phyloP scores from a whole-genome alignment of 306 rosid species.

The Echinosophora koreensis region DNA sequence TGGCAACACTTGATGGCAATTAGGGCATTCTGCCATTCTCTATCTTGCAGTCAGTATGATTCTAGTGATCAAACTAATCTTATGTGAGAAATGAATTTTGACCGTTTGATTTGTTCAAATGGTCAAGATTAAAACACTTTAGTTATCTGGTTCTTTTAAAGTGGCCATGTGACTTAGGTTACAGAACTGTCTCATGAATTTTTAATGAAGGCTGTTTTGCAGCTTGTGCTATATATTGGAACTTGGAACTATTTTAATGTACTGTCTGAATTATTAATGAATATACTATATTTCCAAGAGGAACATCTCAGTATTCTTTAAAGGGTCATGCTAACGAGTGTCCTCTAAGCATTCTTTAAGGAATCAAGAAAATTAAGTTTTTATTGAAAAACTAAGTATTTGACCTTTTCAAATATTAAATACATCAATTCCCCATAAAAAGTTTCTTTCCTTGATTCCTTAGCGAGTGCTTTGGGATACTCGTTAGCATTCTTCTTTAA shows the following conservation, averaged over 20 bases:
- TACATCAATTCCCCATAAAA: too few relatives aligned
- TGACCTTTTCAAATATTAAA: too few relatives aligned
- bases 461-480: too few relatives aligned
- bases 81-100: not conserved
- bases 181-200: not conserved
- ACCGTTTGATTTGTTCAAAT: conserved; percentile 18
- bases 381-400: too few relatives aligned
- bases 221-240: conserved; percentile 16
- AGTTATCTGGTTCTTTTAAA: not conserved
- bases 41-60: not conserved
- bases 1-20: conserved; percentile 71
- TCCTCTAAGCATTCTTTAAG: too few relatives aligned
- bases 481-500: too few relatives aligned
- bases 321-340: too few relatives aligned
- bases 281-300: not conserved
- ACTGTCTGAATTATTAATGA: not conserved
- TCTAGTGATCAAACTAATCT: conserved; percentile 22
- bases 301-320: too few relatives aligned
- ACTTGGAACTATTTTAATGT: not conserved
- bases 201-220: conserved; percentile 11
- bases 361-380: too few relatives aligned
- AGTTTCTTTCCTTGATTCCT: too few relatives aligned
- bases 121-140: not conserved
- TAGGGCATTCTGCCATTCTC: conserved; percentile 34
- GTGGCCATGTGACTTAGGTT: not conserved